Conservation (phyloP, 2,329 filamentous ascomycete genomes). For the Apiospora marii region DNA sequence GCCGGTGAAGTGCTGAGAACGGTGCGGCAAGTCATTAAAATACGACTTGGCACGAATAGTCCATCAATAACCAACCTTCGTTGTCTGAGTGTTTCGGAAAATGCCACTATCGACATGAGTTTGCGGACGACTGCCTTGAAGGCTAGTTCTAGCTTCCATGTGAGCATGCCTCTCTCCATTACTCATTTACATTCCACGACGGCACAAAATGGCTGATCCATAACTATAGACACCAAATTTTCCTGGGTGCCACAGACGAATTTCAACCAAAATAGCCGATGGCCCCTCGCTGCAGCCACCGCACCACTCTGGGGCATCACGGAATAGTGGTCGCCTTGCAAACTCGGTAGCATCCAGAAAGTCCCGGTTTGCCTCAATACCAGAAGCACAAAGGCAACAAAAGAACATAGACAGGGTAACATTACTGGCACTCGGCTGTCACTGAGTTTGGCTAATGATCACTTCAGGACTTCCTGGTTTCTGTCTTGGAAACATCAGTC, state of each 20-base stretch:
- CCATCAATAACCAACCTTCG: background rate
- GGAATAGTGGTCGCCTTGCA: constrained; percentile 35
- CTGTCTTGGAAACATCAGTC: constrained; percentile 85
- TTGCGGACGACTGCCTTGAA: constrained; percentile 49
- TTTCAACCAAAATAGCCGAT: constrained; percentile 29
- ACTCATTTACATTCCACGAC: background rate
- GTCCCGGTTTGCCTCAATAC: constrained; percentile 48
- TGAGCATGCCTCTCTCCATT: constrained; percentile 33
- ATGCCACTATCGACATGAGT: constrained; percentile 47
- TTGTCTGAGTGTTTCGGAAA: background rate
- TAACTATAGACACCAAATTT: background rate
- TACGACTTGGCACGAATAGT: background rate
- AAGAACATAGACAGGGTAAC: constrained; percentile 57
- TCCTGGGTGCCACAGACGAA: constrained; percentile 16
- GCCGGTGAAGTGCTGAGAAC: background rate
- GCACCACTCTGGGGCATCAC: constrained; percentile 34
- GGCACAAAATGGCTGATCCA: background rate
- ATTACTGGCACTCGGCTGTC: constrained; percentile 21
- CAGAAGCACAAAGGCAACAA: constrained; percentile 55
- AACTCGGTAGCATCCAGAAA: constrained; percentile 37
- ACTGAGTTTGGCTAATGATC: constrained; percentile 21
- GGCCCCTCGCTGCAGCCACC: constrained; percentile 35
- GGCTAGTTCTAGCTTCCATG: constrained; percentile 46
- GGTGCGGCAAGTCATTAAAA: background rate
- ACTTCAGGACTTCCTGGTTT: constrained; percentile 80